Evolutionary conservation across 345 rosid species (phyloP), one percentile per base, ranked within the genome.

Genomic region (Brassica rapa): DNA sequence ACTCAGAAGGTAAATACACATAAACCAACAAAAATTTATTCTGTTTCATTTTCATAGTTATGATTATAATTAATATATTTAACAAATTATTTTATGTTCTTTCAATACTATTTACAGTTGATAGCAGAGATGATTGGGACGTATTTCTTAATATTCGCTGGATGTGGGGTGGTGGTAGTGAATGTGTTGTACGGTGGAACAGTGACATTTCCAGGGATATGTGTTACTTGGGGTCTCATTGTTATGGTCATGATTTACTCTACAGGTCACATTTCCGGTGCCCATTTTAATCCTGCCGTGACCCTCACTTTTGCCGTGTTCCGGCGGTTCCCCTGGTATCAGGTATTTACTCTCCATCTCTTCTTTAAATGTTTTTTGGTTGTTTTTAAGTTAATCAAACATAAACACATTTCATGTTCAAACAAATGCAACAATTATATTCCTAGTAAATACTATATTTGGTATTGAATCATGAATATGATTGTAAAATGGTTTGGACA

Each of bases 231-330:
- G 92, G 93, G 97, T 49, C 81, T 89, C 14, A 89, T 89, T 59
- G 87, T 89, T 3, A 88, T 87, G 92, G 93, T 90, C 23, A 86
- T 93, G 92, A 55, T 90, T 11, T 91, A 89, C 62, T 81, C 95
- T 6, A 76, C 84, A 1, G 93, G 93, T 66, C 95, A 91, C 77
- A 85, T 91, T 16, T 93, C 98, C 23, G 97, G 97, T 9, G 98
- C 92, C 15, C 94, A 93, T 85, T 87, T 93, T 70, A 88, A 93
- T 49, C 94, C 91, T 0, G 91, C 93, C 1, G 93, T 93, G 56
- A 89, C 98, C 39, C 21, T 93, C 37, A 77, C 93, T 19, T 84
- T 83, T 4, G 89, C 95, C 3, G 23, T 88, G 74, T 87, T 88
- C 59, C 77, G 88, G 6, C 83, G 85, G 8, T 87, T 91, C 30